Evolutionary conservation across 768 basidiomycete genomes (phyloP).

Genomic region (Lactarius quietus): DNA sequence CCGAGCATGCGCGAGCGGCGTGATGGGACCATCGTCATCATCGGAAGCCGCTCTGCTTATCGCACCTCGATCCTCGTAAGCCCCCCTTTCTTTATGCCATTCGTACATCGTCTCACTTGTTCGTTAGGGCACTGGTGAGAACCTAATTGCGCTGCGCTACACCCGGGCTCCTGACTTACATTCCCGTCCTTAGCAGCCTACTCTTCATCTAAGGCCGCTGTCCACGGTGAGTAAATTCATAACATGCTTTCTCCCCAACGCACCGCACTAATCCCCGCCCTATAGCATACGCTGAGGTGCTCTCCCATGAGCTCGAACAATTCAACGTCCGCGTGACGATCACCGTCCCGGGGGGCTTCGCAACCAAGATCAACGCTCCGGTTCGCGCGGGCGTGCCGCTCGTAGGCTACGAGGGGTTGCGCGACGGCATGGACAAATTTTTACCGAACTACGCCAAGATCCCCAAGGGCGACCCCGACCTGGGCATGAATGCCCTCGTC

Average conservation of each 20-base stretch:
- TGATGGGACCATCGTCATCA: constrained; percentile 37
- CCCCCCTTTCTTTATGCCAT: neutral
- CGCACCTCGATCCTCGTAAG: constrained; percentile 1
- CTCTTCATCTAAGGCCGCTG: constrained; percentile 30
- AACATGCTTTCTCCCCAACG: neutral
- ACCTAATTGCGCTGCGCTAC: neutral
- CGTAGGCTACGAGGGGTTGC: constrained; percentile 26
- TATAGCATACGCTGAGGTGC: constrained; percentile 30
- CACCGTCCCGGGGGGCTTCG: constrained; percentile 30
- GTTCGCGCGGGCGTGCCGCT: constrained; percentile 8
- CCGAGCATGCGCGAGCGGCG: constrained; percentile 39
- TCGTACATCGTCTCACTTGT: neutral
- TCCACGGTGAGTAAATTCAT: constrained; percentile 23
- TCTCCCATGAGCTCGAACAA: constrained; percentile 30
- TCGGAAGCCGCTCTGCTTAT: constrained; percentile 37
- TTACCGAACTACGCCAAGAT: neutral
- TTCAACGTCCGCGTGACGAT: constrained; percentile 32
- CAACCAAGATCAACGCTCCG: constrained; percentile 22
- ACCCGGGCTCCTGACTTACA: too few relatives aligned
- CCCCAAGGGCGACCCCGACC: constrained; percentile 29
- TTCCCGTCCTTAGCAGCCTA: constrained; percentile 24
- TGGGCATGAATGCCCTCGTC: constrained; percentile 30
- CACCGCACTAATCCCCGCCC: neutral
- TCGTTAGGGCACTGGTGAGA: constrained; percentile 8
- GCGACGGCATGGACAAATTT: constrained; percentile 3